Base-by-base conservation (phyloP, 2,329 filamentous ascomycete species). In the Trematosphaeria pertusa region DNA sequence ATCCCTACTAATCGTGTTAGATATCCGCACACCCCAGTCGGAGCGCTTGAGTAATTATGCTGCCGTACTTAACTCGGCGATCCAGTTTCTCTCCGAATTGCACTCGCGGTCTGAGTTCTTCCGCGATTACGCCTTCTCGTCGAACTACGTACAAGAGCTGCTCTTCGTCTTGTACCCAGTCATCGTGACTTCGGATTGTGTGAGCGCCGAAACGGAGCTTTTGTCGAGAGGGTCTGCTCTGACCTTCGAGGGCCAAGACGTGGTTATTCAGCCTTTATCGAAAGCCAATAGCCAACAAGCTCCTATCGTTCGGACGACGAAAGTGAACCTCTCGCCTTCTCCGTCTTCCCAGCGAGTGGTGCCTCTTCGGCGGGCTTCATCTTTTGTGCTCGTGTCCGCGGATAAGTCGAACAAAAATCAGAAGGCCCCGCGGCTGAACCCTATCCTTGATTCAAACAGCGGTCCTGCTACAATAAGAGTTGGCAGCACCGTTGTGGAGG, bases 381-480 rank as follows among this genome's bases (percentile, higher is more conserved):
- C 93, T 0, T 99, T 97, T 67, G 86, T 97, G 21, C 81, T 99
- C 1, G 79, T 99, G 17, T 91, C 89, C 5, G 82, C 89, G 2
- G 84, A 89, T 45, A 83, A 83, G 46, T 77, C 81, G 0, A 79
- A 81, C 8, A 62, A 56, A 34, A 48, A 76, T 1, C 81, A 84
- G 2, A 85, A 82, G 10, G 77, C 83, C 26, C 81, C 87, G 11
- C 82, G 83, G 11, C 75, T 93, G 41, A 85, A 81, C 22, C 81
- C 84, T 11, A 76, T 84, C 12, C 79, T 88, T 57, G 83, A 82
- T 1, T 81, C 86, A 0, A 83, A 78, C 55, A 80, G 77, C 46
- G 76, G 65, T 36, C 70, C 70, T 3, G 52, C 70, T 2, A 64
- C 72, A 37, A 73, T 75, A 54, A 78, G 75, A 34, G 78, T 87